Base-by-base conservation (phyloP, 176 grass and related monocot genomes). In the Chrysopogon serrulatus region DNA sequence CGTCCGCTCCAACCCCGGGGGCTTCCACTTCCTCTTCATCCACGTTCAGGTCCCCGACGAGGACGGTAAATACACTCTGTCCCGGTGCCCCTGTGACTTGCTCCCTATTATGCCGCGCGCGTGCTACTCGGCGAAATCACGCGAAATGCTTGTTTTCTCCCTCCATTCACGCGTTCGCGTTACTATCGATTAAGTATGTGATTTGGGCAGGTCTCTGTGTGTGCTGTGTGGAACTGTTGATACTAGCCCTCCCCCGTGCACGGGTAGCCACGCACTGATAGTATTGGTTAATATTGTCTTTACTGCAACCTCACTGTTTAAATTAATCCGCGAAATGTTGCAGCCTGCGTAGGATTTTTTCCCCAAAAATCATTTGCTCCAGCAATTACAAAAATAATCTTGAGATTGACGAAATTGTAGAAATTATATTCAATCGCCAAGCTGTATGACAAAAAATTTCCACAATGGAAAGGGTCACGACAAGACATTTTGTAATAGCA, bases 11-110 rank as follows among this genome's bases (percentile, higher is more conserved):
- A 98, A 98, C 72, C 12, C 82, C 80, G 67, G 68, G 21, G 96
- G 89, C 30, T 98, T 98, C 83, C 90, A 90, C 63, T 81, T 95
- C 83, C 83, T 95, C 63, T 95, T 98, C 88, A 81, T 98, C 82
- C 91, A 93, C 77, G 87, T 95, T 63, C 96, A 95, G 91, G 67
- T 87, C 85, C 93, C 91, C 44, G 96, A 98, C 67, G 96, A 98
- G 89, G 96, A 98, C 44, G 93, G 96, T 98, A 84, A 39, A 65
- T 53, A 35, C 4, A 23, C 23, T 48, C 10, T 76, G 26, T n/a
- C 15, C 26, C 5, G 14, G 26, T 16, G 49, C 24, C 65, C 10
- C 24, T 26, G 6, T 11, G 13, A 3, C 31, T 44, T 26, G 17
- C 30, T 63, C 3, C 42, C 78, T 86, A 71, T 42, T 54, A 65